Conservation (phyloP, 495 filamentous ascomycete genomes). For the Xanthoparmelia taractica region DNA sequence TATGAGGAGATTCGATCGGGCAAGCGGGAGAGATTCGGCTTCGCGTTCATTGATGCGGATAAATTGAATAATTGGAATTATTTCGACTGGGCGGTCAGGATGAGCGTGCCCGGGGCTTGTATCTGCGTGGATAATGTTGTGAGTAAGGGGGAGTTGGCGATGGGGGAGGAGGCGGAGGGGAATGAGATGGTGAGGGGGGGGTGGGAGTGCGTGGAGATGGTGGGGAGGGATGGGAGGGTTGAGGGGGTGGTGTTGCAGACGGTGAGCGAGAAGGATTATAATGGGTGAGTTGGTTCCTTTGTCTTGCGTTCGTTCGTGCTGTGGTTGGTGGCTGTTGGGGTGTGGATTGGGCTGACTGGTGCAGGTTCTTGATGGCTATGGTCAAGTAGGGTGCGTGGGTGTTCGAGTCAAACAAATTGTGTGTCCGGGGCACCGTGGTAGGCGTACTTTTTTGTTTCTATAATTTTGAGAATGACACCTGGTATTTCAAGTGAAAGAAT, state of each 20-base stretch:
- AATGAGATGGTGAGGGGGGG: slow-evolving; percentile 18
- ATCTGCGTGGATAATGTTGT: slow-evolving; percentile 47
- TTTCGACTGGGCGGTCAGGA: slow-evolving; percentile 39
- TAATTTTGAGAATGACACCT: too few relatives aligned
- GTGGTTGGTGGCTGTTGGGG: not conserved
- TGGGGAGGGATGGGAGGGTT: slow-evolving; percentile 38
- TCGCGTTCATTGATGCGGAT: slow-evolving; percentile 48
- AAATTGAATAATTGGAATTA: slow-evolving; percentile 43
- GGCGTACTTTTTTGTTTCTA: too few relatives aligned
- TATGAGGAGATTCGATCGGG: slow-evolving; percentile 21
- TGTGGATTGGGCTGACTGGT: not conserved
- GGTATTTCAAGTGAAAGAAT: too few relatives aligned
- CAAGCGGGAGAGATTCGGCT: slow-evolving; percentile 36
- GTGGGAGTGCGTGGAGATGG: slow-evolving; percentile 37
- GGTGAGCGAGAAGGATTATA: slow-evolving; percentile 46
- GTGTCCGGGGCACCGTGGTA: too few relatives aligned
- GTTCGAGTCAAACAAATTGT: too few relatives aligned
- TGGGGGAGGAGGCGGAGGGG: slow-evolving; percentile 23
- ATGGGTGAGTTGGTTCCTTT: slow-evolving; percentile 30
- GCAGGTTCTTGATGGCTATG: slow-evolving; percentile 34
- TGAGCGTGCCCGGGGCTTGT: slow-evolving; percentile 31
- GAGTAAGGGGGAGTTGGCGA: slow-evolving; percentile 15
- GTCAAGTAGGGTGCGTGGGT: slow-evolving; percentile 17
- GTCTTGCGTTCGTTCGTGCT: not conserved
- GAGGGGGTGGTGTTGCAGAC: slow-evolving; percentile 44